Base-by-base conservation (phyloP, 2,329 filamentous ascomycete genomes). In the Neospermospora avenae region DNA sequence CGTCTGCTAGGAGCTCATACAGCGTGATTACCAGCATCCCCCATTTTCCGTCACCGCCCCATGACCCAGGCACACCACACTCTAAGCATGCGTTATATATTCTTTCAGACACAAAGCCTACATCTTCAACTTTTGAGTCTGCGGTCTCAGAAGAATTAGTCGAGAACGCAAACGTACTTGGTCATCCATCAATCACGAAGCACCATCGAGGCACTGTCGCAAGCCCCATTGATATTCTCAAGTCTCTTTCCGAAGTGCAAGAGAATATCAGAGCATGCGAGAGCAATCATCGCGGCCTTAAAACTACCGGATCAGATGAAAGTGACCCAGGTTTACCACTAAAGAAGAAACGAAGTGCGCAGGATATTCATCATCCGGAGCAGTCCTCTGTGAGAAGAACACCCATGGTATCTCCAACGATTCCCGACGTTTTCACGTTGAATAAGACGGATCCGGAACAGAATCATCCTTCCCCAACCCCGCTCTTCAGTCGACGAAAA, bases 351-450 rank as follows among this genome's bases (percentile, higher is more conserved):
- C 44, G 8, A 11, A 16, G 35, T 41, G 18, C 14, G 22, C 51
- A 39, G 4, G 44, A 48, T 7, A 28, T 8, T 11, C n/a, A 13
- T 45, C 20, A 20, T 45, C n/a, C 34, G 4, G 25, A 4, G 25
- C 22, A 11, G 11, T 35, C 53, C 2, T 49, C 59, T 10, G 41
- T 46, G 4, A 53, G 60, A 35, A 65, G 60, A 24, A 65, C 54
- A 10, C 45, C 63, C 24, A 63, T 65, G 62, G 46, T 60, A 25
- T 66, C 67, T 7, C 65, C 66, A 41, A 66, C 65, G 3, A 28
- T 66, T 24, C 63, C 66, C 8, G 61, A 61, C 10, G 59, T 62
- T 14, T 31, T 58, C 10, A 53, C 63, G 10, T 45, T 53, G 4
- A 39, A 59, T 20, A 52, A 22, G 18, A 24, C 46, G n/a, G 49